Percentiles rank a stretch among this genome's conserved stretches.
These are phyloP conservation scores for Emergomyces pasteurianus DNA, from an alignment of 2,329 filamentous ascomycete genomes.

Conservation along the genomic window DNA sequence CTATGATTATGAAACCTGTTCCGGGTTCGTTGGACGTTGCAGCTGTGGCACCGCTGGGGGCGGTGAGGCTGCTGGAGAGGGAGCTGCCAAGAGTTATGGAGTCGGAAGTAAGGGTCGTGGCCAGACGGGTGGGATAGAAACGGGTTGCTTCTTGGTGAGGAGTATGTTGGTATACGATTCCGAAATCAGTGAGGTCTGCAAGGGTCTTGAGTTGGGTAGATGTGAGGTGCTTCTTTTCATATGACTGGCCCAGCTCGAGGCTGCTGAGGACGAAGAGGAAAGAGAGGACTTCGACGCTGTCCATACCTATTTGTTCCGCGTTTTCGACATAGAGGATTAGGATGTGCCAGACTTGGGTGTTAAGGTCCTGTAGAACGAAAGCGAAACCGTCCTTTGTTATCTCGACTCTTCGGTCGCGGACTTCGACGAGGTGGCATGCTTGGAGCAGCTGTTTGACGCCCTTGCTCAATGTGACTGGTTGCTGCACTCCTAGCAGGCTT, in stretches of 20 bases:
- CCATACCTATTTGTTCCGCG: slow-evolving; percentile 61
- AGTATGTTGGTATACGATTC: slow-evolving; percentile 62
- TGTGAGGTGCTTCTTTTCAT: slow-evolving; percentile 74
- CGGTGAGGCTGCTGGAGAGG: slow-evolving; percentile 51
- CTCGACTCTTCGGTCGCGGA: slow-evolving; percentile 42
- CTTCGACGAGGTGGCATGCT: slow-evolving; percentile 67
- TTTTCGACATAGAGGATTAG: slow-evolving; percentile 87
- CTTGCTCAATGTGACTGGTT: slow-evolving; percentile 47
- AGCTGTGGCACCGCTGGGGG: slow-evolving; percentile 21
- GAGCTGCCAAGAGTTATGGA: slow-evolving; percentile 60
- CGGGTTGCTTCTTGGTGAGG: slow-evolving; percentile 31
- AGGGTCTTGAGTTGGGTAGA: slow-evolving; percentile 77
- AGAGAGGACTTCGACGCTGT: slow-evolving; percentile 84
- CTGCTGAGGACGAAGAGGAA: slow-evolving; percentile 94
- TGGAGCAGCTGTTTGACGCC: slow-evolving; percentile 77
- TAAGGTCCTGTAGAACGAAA: slow-evolving; percentile 87
- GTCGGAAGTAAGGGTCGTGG: slow-evolving; percentile 78
- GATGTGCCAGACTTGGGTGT: slow-evolving; percentile 93
- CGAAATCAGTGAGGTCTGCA: slow-evolving; percentile 81
- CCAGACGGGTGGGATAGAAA: slow-evolving; percentile 84
- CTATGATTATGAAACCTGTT: slow-evolving; percentile 77
- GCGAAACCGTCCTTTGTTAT: slow-evolving; percentile 93
- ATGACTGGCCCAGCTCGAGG: slow-evolving; percentile 80
- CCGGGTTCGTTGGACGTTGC: slow-evolving; percentile 20
- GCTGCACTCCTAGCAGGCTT: slow-evolving; percentile 36